Conservation (phyloP, 2,329 filamentous ascomycete genomes). For the Colletotrichum cereale region DNA sequence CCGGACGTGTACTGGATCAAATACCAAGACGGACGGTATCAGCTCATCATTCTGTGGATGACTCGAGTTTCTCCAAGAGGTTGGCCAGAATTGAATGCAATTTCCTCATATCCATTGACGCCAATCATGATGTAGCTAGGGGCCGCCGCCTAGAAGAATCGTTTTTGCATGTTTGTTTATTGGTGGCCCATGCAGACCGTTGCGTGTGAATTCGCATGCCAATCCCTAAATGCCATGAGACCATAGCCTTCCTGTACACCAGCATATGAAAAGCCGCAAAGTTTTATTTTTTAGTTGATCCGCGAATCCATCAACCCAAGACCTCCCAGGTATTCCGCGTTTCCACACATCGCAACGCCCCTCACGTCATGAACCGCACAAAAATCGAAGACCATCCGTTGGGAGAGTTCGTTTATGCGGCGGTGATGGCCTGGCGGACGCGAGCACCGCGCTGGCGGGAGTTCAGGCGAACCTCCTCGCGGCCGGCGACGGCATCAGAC, state of each 20-base stretch:
- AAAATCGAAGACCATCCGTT: conserved; percentile 19
- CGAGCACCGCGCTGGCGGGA: conserved; percentile 90
- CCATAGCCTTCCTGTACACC: conserved; percentile 49
- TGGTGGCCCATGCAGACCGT: conserved; percentile 38
- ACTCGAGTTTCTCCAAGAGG: background rate
- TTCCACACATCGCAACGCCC: conserved; percentile 26
- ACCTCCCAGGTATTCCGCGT: conserved; percentile 42
- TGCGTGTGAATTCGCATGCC: conserved; percentile 47
- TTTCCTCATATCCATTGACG: conserved; percentile 43
- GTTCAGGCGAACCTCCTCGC: conserved; percentile 78
- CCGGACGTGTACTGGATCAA: background rate
- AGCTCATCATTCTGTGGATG: background rate
- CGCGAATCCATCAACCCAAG: conserved; percentile 38
- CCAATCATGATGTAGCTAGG: conserved; percentile 30
- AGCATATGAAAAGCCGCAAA: conserved; percentile 46
- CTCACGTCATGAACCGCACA: conserved; percentile 28
- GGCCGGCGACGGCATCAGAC: conserved; percentile 75
- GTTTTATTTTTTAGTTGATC: conserved; percentile 31
- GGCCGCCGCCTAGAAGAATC: conserved; percentile 22
- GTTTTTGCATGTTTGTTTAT: conserved; percentile 41
- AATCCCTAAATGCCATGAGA: conserved; percentile 54
- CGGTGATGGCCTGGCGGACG: conserved; percentile 73
- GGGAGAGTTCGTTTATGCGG: conserved; percentile 62
- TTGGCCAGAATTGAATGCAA: conserved; percentile 47
- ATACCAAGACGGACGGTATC: too few relatives aligned